Percentiles rank a stretch among this genome's conserved stretches.
Evolutionary conservation across 805 yeast species (phyloP).

Genomic region (Cyberlindnera lachancei): DNA sequence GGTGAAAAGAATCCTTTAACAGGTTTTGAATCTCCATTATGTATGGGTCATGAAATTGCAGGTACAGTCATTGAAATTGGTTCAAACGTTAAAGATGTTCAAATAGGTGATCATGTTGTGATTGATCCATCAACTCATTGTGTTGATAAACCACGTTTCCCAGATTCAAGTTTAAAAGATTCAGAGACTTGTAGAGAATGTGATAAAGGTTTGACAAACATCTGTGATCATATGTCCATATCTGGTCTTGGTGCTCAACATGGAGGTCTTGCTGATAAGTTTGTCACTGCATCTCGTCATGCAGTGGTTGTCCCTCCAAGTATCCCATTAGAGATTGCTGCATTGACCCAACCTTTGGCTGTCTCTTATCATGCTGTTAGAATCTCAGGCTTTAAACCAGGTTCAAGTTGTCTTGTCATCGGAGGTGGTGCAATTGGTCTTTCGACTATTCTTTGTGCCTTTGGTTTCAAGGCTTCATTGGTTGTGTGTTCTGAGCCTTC

Average conservation of each 20-base stretch:
- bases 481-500: slow-evolving; percentile 49
- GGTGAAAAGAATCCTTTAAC: slow-evolving; percentile 32
- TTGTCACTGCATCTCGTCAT: slow-evolving; percentile 35
- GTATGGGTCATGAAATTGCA: slow-evolving; percentile 49
- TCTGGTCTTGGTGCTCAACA: slow-evolving; percentile 49
- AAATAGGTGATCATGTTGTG: slow-evolving; percentile 52
- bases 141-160: slow-evolving; percentile 36
- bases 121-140: slow-evolving; percentile 60
- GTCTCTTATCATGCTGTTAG: slow-evolving; percentile 56
- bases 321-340: slow-evolving; percentile 38
- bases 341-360: slow-evolving; percentile 49
- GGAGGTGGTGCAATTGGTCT: slow-evolving; percentile 54
- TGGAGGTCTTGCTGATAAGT: slow-evolving; percentile 48
- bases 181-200: slow-evolving; percentile 40
- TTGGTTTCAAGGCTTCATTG: slow-evolving; percentile 34
- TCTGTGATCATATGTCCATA: slow-evolving; percentile 41
- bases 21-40: slow-evolving; percentile 34
- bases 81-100: slow-evolving; percentile 32
- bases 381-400: slow-evolving; percentile 30
- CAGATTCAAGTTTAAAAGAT: slow-evolving; percentile 22
- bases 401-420: slow-evolving; percentile 39
- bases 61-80: slow-evolving; percentile 42
- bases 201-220: slow-evolving; percentile 40
- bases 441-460: slow-evolving; percentile 41
- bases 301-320: slow-evolving; percentile 34